Conservation (phyloP, 164 flowering plant species). For the Aristolochia contorta region DNA sequence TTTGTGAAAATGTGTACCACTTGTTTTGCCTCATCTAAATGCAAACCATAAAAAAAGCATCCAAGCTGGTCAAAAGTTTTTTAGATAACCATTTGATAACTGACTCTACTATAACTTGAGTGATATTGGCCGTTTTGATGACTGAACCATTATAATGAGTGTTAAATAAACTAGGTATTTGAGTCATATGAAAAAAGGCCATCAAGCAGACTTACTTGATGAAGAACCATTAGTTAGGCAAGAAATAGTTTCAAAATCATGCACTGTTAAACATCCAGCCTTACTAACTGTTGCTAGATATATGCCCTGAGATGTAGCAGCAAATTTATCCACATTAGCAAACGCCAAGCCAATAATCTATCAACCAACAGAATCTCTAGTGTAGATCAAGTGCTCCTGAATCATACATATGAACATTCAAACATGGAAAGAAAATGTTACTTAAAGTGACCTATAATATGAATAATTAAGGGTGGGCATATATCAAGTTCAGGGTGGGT, state of each 20-base stretch:
- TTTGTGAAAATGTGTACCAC: constrained; percentile 44
- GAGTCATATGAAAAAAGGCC: no score
- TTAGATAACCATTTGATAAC: background rate
- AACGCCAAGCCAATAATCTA: background rate
- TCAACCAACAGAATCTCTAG: no score
- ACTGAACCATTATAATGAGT: no score
- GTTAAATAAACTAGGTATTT: no score
- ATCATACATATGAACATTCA: no score
- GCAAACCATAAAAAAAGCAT: constrained; percentile 18
- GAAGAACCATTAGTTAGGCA: constrained; percentile 28
- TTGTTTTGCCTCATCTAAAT: constrained; percentile 60
- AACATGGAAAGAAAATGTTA: no score
- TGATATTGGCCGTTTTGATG: background rate
- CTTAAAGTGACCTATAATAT: no score
- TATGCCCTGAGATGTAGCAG: constrained; percentile 44
- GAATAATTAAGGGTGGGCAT: no score
- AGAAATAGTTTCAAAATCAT: constrained; percentile 73
- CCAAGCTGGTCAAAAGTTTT: constrained; percentile 3
- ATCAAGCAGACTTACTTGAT: constrained; percentile 28
- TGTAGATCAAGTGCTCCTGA: no score
- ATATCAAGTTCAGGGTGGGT: no score
- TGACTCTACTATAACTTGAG: background rate
- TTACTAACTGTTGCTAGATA: constrained; percentile 81
- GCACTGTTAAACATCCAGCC: constrained; percentile 78
- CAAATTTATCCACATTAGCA: background rate